Evolutionary conservation across 345 rosid species (phyloP).

Genomic region (Dovyalis caffra): DNA sequence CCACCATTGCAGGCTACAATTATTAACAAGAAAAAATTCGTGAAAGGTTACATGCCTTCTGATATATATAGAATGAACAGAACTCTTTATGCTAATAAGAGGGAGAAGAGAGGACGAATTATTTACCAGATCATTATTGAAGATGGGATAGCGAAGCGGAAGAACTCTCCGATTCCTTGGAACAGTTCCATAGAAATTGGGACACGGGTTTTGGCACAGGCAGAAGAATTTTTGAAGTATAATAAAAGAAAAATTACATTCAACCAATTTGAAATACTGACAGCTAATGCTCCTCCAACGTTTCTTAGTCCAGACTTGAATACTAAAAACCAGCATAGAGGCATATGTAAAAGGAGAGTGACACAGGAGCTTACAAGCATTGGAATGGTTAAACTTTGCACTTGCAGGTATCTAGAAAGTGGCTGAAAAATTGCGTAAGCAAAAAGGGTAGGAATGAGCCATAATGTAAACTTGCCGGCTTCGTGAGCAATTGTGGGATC

Average conservation of each 20-base stretch:
- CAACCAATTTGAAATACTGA: conserved; percentile 28
- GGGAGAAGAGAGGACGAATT: neutral
- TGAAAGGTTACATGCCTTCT: neutral
- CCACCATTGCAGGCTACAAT: conserved; percentile 28
- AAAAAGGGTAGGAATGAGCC: conserved; percentile 23
- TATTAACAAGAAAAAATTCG: neutral
- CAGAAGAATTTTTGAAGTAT: conserved; percentile 14
- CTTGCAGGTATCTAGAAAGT: conserved; percentile 14
- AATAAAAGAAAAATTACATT: conserved; percentile 20
- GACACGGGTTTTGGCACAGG: conserved; percentile 24
- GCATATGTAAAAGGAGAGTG: conserved; percentile 23
- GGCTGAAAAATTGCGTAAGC: conserved; percentile 25
- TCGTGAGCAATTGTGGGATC: conserved; percentile 21
- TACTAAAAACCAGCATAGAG: conserved; percentile 24
- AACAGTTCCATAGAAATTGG: conserved; percentile 17
- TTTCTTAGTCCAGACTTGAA: conserved; percentile 18
- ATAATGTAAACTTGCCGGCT: conserved; percentile 18
- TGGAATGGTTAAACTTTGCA: conserved; percentile 24
- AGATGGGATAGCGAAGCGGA: conserved; percentile 24
- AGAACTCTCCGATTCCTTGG: conserved; percentile 26
- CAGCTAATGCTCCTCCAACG: conserved; percentile 25
- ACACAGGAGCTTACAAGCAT: conserved; percentile 15
- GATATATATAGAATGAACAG: neutral
- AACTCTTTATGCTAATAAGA: neutral
- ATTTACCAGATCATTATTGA: conserved; percentile 26